Percentiles rank a stretch among this genome's conserved stretches.
phyloP scores from a whole-genome alignment of 257 asterid genomes.

The Rauvolfia tetraphylla region DNA sequence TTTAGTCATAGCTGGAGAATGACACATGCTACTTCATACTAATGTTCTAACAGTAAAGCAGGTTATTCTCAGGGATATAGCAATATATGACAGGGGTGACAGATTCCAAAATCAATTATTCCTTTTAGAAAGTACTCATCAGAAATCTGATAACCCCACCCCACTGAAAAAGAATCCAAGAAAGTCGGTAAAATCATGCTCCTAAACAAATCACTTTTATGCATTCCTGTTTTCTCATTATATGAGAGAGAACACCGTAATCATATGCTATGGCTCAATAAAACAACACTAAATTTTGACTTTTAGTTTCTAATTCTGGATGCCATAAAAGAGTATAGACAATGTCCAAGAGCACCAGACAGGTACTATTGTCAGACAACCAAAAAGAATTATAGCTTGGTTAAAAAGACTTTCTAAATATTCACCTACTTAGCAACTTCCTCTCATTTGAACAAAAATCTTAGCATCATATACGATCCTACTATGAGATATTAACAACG shows the following conservation, averaged over 20 bases:
- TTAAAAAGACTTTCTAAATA: not conserved
- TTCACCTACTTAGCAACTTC: too few species aligned
- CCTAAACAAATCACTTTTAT: not conserved
- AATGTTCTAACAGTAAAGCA: not conserved
- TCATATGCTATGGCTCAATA: not conserved
- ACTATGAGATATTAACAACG: not conserved
- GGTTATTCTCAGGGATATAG: not conserved
- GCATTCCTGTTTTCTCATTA: not conserved
- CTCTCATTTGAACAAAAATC: not conserved
- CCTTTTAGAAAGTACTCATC: not conserved
- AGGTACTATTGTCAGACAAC: not conserved
- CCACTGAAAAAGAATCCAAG: not conserved
- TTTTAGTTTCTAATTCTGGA: not conserved
- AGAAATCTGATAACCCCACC: not conserved
- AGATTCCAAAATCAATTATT: not conserved
- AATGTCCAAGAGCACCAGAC: not conserved
- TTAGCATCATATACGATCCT: not conserved
- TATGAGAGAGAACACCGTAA: not conserved
- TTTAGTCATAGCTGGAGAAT: not conserved
- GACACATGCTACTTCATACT: not conserved
- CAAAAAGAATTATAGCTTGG: not conserved
- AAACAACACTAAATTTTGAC: not conserved
- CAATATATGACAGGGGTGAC: not conserved
- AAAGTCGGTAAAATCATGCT: too few species aligned
- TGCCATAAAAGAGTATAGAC: not conserved